phyloP scores from a whole-genome alignment of 1,284 basidiomycete species.

The Gymnopus androsaceus region DNA sequence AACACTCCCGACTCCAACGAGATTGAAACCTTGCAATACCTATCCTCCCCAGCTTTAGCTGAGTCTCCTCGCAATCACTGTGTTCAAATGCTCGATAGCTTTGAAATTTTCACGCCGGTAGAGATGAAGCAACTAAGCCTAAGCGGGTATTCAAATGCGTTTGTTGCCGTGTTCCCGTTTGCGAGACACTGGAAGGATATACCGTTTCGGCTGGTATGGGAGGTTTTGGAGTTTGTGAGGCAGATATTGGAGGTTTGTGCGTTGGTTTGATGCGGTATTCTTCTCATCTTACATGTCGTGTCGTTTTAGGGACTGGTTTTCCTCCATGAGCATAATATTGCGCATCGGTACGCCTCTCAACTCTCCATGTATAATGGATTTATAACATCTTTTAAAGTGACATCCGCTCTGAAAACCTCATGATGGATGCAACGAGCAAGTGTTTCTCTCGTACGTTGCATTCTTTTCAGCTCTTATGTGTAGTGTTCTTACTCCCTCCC shows the following conservation, averaged over 20 bases:
- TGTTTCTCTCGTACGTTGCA: neutral
- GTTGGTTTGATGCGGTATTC: neutral
- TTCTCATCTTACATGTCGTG: neutral
- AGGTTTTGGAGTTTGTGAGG: neutral
- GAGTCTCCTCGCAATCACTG: slow-evolving; percentile 1
- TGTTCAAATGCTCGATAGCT: slow-evolving; percentile 4
- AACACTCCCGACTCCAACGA: slow-evolving; percentile 3
- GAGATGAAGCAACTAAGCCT: slow-evolving; percentile 1
- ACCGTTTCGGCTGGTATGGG: slow-evolving; percentile 3
- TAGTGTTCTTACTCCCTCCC: neutral
- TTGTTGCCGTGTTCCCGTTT: slow-evolving; percentile 3
- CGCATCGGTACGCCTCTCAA: neutral
- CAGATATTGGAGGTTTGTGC: neutral
- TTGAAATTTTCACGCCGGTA: neutral
- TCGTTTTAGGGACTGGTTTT: neutral
- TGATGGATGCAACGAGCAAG: slow-evolving; percentile 2
- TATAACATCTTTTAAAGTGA: neutral
- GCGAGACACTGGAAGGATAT: slow-evolving; percentile 5
- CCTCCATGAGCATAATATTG: slow-evolving; percentile 7
- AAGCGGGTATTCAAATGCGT: neutral
- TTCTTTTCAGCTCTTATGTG: neutral
- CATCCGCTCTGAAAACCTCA: slow-evolving; percentile 5
- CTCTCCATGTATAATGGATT: neutral
- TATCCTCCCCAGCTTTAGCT: neutral
- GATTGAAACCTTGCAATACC: neutral